Base-by-base conservation (phyloP, 257 asterid species). In the Cynanchum wilfordii region DNA sequence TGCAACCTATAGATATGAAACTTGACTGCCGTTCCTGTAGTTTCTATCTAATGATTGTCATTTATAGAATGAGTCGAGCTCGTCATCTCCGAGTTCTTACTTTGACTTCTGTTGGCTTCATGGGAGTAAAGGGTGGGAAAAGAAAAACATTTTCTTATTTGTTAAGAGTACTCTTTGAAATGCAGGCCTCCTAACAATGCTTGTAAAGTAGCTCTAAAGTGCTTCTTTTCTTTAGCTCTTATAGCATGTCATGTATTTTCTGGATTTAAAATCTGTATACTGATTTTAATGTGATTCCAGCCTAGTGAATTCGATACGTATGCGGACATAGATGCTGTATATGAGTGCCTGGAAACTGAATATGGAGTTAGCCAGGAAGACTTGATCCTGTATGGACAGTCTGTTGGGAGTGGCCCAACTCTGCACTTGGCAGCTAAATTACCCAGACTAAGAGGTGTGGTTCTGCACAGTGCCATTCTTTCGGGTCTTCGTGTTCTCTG, bases 351-450 rank as follows among this genome's bases (percentile, higher is more conserved):
- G 79, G 92, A 92, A 76, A 84, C 94, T 2, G 96, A 95, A 74
- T 95, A 92, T 69, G 99, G 99, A 69, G 79, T 90, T 30, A 85
- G 97, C 85, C 98, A 95, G 77, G 99, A 95, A 79, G 96, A 90
- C 79, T 58, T 95, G 57, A 90, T 95, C 79, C 81, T 95, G 10
- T 95, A 95, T 50, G 99, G 99, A 42, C 99, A 95, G 77, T 95
- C 99, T 24, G 99, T 95, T 51, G 99, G 99, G 76, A 95, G 99
- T 76, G 99, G 99, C 62, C 98, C 99, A 62, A 95, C 99, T 4
- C 76, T 95, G 79, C 99, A 95, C 80, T 79, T 95, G 81, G 99
- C 99, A 29, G 92, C 99, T 75, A 82, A 85, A 69, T 82, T 95
- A 71, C 99, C 99, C 4, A 83, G 99, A 72, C 74, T 95, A 84